A percentile compares a stretch with the other conserved stretches of the same genome.
Evolutionary conservation across 2,329 filamentous ascomycete genomes (phyloP).

Genomic region (Ascochyta koolunga): DNA sequence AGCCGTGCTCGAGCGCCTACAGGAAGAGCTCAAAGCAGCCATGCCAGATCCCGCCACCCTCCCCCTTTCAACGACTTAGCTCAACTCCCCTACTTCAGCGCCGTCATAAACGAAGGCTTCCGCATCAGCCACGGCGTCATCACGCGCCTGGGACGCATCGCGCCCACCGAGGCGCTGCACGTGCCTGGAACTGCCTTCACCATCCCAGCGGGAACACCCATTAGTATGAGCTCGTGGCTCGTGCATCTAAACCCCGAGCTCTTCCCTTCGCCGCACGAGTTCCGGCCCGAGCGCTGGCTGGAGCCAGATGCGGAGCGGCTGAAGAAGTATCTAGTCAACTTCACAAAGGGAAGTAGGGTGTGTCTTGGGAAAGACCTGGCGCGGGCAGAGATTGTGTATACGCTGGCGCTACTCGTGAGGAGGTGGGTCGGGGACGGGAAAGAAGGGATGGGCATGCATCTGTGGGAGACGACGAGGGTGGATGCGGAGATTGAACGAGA

Average conservation of each 20-base stretch:
- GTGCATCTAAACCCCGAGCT: slow-evolving; percentile 27
- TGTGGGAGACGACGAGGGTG: slow-evolving; percentile 29
- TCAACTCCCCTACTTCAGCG: slow-evolving; percentile 26
- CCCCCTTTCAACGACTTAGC: slow-evolving; percentile 15
- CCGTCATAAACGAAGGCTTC: slow-evolving; percentile 30
- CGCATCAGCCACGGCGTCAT: slow-evolving; percentile 34
- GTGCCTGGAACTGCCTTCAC: slow-evolving; percentile 3
- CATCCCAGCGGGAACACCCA: slow-evolving; percentile 30
- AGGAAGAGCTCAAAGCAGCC: slow-evolving; percentile 22
- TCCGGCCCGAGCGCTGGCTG: slow-evolving; percentile 40
- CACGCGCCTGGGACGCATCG: slow-evolving; percentile 24
- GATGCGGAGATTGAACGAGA: slow-evolving; percentile 32
- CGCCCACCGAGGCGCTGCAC: slow-evolving; percentile 25
- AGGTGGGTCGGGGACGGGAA: slow-evolving; percentile 4
- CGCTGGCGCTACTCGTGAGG: slow-evolving; percentile 16
- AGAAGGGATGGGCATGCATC: slow-evolving; percentile 9
- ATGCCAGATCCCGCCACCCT: slow-evolving; percentile 8
- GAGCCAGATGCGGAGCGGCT: slow-evolving; percentile 16
- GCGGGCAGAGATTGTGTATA: slow-evolving; percentile 28
- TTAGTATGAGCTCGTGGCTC: slow-evolving; percentile 30
- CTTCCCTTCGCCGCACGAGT: slow-evolving; percentile 26
- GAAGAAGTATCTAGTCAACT: slow-evolving; percentile 47
- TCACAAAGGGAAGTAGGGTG: slow-evolving; percentile 47
- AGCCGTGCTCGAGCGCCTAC: slow-evolving; percentile 14
- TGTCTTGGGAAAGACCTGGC: slow-evolving; percentile 51